Conservation (phyloP, 176 grass and related monocot genomes). For the Aegilops sharonensis region DNA sequence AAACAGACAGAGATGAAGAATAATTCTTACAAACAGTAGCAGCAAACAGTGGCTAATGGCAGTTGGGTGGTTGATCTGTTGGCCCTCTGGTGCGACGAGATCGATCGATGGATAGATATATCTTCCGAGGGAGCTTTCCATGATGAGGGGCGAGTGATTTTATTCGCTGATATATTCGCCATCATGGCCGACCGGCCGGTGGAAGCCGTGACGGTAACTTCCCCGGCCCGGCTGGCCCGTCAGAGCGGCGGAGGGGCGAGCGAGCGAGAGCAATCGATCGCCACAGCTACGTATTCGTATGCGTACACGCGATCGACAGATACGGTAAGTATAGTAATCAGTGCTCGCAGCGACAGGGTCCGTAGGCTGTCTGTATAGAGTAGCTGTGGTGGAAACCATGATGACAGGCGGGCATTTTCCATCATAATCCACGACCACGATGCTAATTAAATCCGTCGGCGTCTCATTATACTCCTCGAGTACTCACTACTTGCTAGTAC, state of each 20-base stretch:
- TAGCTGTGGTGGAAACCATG: not conserved
- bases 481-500: not conserved
- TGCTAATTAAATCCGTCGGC: not conserved
- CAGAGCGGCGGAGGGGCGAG: no score
- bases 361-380: not conserved
- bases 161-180: constrained; percentile 29
- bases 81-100: no score
- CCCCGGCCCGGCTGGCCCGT: not conserved
- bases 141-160: constrained; percentile 39
- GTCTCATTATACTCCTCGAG: not conserved
- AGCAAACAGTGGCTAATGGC: not conserved
- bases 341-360: not conserved
- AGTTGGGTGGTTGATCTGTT: not conserved
- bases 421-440: not conserved
- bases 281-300: not conserved
- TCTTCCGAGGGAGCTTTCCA: constrained; percentile 42
- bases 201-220: constrained; percentile 40
- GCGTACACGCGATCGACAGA: not conserved
- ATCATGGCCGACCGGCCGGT: not conserved
- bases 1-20: not conserved
- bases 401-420: not conserved
- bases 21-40: not conserved
- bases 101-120: not conserved
- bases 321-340: not conserved
- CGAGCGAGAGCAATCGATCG: not conserved